Evolutionary conservation across 768 basidiomycete genomes (phyloP).

Genomic region (Boletus barrowsii): DNA sequence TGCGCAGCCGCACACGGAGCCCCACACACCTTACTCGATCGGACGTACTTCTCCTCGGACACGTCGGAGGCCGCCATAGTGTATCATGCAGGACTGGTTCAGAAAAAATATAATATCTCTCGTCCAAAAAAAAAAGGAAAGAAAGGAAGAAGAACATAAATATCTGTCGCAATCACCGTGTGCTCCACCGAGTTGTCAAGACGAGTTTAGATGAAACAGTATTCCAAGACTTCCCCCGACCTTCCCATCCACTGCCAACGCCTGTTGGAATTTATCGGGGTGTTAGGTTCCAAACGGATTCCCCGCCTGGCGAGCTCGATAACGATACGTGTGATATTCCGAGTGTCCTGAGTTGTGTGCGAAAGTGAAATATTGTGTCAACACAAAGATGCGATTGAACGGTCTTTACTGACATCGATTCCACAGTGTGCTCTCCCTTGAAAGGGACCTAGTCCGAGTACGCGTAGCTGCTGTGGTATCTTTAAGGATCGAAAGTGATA

Average conservation of each 20-base stretch:
- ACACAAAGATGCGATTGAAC: background rate
- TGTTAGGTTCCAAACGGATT: slow-evolving; percentile 70
- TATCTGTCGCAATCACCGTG: background rate
- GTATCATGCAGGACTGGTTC: too few species aligned
- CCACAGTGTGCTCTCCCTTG: slow-evolving; percentile 85
- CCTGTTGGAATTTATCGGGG: slow-evolving; percentile 57
- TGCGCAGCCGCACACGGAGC: too few species aligned
- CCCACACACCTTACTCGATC: too few species aligned
- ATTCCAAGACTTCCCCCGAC: slow-evolving; percentile 61
- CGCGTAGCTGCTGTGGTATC: slow-evolving; percentile 69
- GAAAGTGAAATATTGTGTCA: slow-evolving; percentile 6
- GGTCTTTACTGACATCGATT: slow-evolving; percentile 71
- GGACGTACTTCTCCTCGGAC: too few species aligned
- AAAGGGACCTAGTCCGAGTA: slow-evolving; percentile 72
- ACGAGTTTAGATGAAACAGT: slow-evolving; percentile 22
- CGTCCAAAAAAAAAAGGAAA: too few species aligned
- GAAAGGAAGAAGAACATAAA: background rate
- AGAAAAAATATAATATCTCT: too few species aligned
- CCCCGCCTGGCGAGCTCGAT: slow-evolving; percentile 72
- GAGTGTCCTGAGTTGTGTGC: slow-evolving; percentile 61
- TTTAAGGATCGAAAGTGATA: slow-evolving; percentile 44
- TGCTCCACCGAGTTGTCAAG: slow-evolving; percentile 12
- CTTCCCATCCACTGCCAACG: slow-evolving; percentile 89
- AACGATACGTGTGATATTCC: slow-evolving; percentile 83
- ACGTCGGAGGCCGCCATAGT: too few species aligned